Percentiles rank a stretch among this genome's conserved stretches.
Conservation (phyloP, 73 alveolate species). For the Paramecium caudatum region DNA sequence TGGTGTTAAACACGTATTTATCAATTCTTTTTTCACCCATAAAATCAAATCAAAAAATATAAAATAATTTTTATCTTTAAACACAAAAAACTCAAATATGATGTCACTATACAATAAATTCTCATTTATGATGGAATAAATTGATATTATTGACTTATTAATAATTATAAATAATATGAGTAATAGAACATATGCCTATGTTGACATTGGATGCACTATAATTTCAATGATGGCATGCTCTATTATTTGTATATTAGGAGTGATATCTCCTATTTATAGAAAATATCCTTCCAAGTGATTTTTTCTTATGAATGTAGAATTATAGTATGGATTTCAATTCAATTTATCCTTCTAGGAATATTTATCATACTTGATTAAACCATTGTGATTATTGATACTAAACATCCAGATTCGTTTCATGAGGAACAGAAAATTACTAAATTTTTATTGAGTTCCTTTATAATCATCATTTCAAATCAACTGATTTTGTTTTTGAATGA, state of each 20-base stretch:
- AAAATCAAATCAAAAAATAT: no score
- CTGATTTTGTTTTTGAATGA: background rate
- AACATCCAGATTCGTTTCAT: background rate
- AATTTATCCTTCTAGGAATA: constrained; percentile 9
- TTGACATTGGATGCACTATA: constrained; percentile 21
- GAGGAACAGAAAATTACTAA: background rate
- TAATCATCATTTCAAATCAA: background rate
- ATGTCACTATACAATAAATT: no score
- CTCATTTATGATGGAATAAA: no score
- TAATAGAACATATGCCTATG: background rate
- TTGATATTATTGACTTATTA: no score
- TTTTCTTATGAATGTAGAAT: constrained; percentile 4
- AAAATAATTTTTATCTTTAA: no score
- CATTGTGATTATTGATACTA: background rate
- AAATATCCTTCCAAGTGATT: constrained; percentile 10
- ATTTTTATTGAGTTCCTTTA: background rate
- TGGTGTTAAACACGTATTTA: constrained; percentile 62
- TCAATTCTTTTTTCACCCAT: constrained; percentile 72
- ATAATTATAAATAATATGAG: no score
- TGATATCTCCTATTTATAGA: constrained; percentile 30
- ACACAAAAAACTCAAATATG: no score
- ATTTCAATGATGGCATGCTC: constrained; percentile 53
- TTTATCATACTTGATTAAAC: background rate
- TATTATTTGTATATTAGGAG: constrained; percentile 10
- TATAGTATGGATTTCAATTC: background rate